Evolutionary conservation across 2,329 filamentous ascomycete species (phyloP).

Genomic region (Exophiala aquamarina): DNA sequence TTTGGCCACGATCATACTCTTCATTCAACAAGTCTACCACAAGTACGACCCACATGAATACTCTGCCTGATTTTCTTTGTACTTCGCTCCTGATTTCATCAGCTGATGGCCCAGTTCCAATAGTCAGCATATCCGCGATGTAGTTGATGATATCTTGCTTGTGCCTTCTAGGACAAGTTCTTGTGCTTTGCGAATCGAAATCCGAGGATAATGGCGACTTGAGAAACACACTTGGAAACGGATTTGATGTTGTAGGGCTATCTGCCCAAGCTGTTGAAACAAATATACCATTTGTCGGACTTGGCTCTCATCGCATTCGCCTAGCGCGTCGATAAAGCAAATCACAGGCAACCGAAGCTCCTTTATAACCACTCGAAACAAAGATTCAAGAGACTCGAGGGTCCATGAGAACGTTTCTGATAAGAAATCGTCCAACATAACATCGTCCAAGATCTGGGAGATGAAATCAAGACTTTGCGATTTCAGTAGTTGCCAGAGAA

Average conservation of each 20-base stretch:
- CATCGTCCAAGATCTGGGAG: slow-evolving; percentile 28
- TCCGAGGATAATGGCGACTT: slow-evolving; percentile 23
- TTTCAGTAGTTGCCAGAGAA: slow-evolving; percentile 49
- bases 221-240: slow-evolving; percentile 19
- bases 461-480: slow-evolving; percentile 33
- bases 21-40: slow-evolving; percentile 49
- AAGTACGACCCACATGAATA: slow-evolving; percentile 50
- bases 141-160: slow-evolving; percentile 33
- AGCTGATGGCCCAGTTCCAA: slow-evolving; percentile 23
- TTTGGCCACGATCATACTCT: slow-evolving; percentile 35
- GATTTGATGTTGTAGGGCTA: background rate
- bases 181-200: slow-evolving; percentile 12
- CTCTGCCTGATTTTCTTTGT: slow-evolving; percentile 38
- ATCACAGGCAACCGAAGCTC: slow-evolving; percentile 22
- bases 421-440: slow-evolving; percentile 29
- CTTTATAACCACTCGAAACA: slow-evolving; percentile 23
- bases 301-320: slow-evolving; percentile 22
- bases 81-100: slow-evolving; percentile 34
- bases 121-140: slow-evolving; percentile 32
- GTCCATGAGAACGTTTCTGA: slow-evolving; percentile 5
- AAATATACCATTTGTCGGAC: slow-evolving; percentile 19
- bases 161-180: slow-evolving; percentile 16
- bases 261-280: slow-evolving; percentile 10
- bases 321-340: slow-evolving; percentile 25
- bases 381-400: slow-evolving; percentile 16